Percentiles rank a stretch among this genome's conserved stretches.
phyloP scores from a whole-genome alignment of 2,329 filamentous ascomycete genomes.

The Neofusicoccum kwambonambiense region DNA sequence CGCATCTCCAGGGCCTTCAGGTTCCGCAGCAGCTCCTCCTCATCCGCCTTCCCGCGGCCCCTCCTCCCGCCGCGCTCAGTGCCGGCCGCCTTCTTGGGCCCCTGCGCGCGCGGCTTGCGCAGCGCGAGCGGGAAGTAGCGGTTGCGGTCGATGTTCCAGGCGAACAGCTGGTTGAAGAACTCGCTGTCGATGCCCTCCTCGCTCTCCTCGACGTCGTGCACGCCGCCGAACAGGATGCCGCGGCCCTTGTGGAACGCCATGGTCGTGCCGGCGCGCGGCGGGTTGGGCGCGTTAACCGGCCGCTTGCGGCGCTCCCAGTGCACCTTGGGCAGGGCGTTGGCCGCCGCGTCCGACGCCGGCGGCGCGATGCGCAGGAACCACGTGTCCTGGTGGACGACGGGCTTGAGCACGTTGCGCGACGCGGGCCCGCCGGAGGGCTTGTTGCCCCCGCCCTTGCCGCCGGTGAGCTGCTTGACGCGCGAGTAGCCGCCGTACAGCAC shows the following conservation, averaged over 20 bases:
- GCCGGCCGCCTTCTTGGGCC: conserved; percentile 59
- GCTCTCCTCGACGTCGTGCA: conserved; percentile 86
- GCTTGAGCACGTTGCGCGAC: conserved; percentile 73
- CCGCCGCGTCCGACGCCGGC: conserved; percentile 64
- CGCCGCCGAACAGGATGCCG: conserved; percentile 90
- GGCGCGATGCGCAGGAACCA: conserved; percentile 84
- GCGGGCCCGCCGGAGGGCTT: conserved; percentile 49
- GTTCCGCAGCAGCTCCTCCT: conserved; percentile 85
- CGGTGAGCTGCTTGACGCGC: conserved; percentile 68
- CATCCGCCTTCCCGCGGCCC: conserved; percentile 81
- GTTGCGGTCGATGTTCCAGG: conserved; percentile 95
- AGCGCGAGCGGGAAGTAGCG: conserved; percentile 84
- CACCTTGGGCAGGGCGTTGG: conserved; percentile 67
- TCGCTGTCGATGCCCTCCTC: conserved; percentile 96
- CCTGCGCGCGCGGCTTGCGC: conserved; percentile 68
- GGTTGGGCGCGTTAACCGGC: conserved; percentile 83
- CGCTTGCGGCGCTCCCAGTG: conserved; percentile 93
- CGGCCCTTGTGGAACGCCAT: conserved; percentile 94
- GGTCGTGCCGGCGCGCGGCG: conserved; percentile 80
- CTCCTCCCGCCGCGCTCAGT: conserved; percentile 59
- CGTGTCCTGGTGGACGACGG: conserved; percentile 90
- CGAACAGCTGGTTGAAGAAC: conserved; percentile 89
- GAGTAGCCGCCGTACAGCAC: conserved; percentile 94
- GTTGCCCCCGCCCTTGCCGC: conserved; percentile 45
- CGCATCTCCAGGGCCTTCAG: conserved; percentile 81